phyloP scores from a whole-genome alignment of 2,329 filamentous ascomycete species.

The Zasmidium citrigriseum region DNA sequence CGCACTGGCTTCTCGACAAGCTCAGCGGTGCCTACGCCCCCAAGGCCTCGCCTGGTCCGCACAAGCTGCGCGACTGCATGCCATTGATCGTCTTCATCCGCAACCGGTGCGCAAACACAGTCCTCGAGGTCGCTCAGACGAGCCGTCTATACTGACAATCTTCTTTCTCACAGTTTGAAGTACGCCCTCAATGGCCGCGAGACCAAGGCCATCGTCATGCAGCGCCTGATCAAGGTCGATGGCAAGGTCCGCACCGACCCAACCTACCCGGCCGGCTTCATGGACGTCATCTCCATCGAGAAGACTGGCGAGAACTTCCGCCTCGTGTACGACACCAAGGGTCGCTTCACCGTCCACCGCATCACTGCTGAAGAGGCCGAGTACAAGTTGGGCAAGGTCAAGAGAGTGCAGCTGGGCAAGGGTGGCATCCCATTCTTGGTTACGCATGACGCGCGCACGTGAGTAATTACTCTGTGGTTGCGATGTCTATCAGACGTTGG shows the following conservation, averaged over 20 bases:
- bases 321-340: conserved; percentile 99
- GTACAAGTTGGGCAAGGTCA: conserved; percentile 99
- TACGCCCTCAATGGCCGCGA: conserved; percentile 99
- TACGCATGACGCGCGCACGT: conserved; percentile 99
- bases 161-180: conserved; percentile 77
- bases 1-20: conserved; percentile 99
- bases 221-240: conserved; percentile 99
- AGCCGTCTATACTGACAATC: background rate
- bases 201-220: conserved; percentile 97
- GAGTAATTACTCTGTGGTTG: conserved; percentile 59
- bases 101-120: conserved; percentile 53
- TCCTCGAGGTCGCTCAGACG: background rate
- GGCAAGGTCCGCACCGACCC: conserved; percentile 98
- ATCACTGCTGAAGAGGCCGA: conserved; percentile 98
- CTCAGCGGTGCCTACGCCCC: conserved; percentile 78
- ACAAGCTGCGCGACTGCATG: conserved; percentile 99
- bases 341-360: conserved; percentile 99
- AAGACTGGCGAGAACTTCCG: conserved; percentile 99
- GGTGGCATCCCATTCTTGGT: conserved; percentile 99
- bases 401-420: conserved; percentile 98
- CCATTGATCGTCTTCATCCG: conserved; percentile 98
- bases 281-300: conserved; percentile 99
- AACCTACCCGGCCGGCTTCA: conserved; percentile 97
- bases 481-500: conserved; percentile 99
- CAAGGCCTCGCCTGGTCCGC: conserved; percentile 78